Percentiles rank a stretch among this genome's conserved stretches.
Conservation (phyloP, 2,329 filamentous ascomycete genomes). For the Penicillium brevicompactum region DNA sequence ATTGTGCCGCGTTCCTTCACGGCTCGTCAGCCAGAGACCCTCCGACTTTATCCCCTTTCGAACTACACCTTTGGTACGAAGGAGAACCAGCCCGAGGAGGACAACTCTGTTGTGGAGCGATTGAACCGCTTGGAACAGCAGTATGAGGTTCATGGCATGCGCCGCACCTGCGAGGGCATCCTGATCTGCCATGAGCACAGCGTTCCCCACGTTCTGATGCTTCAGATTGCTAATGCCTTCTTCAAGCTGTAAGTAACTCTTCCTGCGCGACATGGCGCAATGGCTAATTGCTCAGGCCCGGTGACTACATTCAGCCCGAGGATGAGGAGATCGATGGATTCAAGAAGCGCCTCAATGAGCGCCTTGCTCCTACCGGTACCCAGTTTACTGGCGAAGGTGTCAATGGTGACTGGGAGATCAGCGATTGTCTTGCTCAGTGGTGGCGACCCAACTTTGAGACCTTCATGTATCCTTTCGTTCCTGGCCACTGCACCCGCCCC, state of each 20-base stretch:
- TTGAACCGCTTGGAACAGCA: conserved; percentile 95
- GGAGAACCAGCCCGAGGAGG: conserved; percentile 96
- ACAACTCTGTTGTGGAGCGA: conserved; percentile 89
- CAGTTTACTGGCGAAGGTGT: conserved; percentile 80
- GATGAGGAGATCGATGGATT: conserved; percentile 95
- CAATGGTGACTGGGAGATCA: conserved; percentile 91
- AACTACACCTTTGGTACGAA: conserved; percentile 99
- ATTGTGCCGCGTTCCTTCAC: conserved; percentile 82
- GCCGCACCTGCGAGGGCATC: conserved; percentile 93
- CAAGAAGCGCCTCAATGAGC: conserved; percentile 87
- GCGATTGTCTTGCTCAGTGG: conserved; percentile 95
- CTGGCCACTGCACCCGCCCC: conserved; percentile 89
- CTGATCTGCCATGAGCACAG: conserved; percentile 99
- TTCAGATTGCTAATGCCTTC: conserved; percentile 98
- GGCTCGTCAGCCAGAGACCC: conserved; percentile 82
- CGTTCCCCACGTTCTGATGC: conserved; percentile 97
- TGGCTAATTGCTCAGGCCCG: conserved; percentile 61
- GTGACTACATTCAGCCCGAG: conserved; percentile 83
- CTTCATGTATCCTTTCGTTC: conserved; percentile 99
- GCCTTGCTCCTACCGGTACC: conserved; percentile 86
- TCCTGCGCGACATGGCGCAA: neutral
- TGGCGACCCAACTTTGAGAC: conserved; percentile 99
- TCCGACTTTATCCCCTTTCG: conserved; percentile 89
- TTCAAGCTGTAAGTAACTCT: conserved; percentile 74
- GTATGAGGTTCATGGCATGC: conserved; percentile 90